Base-by-base conservation (phyloP, 23 red algal genomes). In the Pyropia haitanensis region DNA sequence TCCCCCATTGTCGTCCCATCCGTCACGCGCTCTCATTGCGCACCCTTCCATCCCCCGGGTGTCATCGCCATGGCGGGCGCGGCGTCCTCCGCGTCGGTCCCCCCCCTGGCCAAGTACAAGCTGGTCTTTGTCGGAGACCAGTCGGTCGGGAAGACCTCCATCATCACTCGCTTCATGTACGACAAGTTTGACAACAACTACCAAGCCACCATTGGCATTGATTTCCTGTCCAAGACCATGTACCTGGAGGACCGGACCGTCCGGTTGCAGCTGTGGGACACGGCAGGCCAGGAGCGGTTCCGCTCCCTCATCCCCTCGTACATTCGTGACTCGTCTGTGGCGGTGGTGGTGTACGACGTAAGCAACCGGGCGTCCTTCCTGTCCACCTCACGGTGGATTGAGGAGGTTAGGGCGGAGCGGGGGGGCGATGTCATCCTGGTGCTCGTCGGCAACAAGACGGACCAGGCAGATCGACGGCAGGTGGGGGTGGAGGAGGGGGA, bases 101-200 rank as follows among this genome's bases (percentile, higher is more conserved):
- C 72, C 21, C 82, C 82, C n/a, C 82, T 97, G 33, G 82, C 85
- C 53, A 97, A 97, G 87, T 97, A 97, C 83, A 97, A 97, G 63
- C 79, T 97, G 14, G 93, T 97, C 19, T 88, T 97, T 60, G 64
- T 97, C 10, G 93, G 93, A 15, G 93, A 97, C 72, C 93, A 97
- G 65, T 73, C 85, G 2, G 87, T 88, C 15, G 93, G 93, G n/a
- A 97, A 97, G 79, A 97, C 93, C 12, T 87, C 80, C 58, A 97
- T 97, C 51, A 97, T 97, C 64, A 97, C 93, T 18, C 85, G 93
- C 39, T 97, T 97, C 69, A 97, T 97, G 93, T 97, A 97, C 81
- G 93, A 97, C 85, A 97, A 97, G 85, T 97, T 97, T 65, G 93
- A 97, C 55, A 86, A 85, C 76, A 97, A 87, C 70, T 97, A 97